Evolutionary conservation across 1,139 yeast genomes (phyloP).

Genomic region (Pneumocystis carinii): DNA sequence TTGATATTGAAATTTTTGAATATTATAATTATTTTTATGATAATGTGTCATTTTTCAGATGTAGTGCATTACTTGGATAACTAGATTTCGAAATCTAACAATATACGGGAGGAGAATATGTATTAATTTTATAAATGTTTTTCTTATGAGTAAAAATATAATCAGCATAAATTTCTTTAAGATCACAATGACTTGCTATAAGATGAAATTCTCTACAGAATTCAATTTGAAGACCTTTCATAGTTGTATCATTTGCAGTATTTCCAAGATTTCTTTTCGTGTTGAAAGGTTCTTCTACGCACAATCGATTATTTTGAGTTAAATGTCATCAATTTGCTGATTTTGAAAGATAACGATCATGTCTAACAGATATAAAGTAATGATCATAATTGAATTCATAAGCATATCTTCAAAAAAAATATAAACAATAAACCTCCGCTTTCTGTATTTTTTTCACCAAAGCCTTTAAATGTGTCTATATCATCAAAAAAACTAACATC

Average conservation of each 20-base stretch:
- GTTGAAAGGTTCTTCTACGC: constrained; percentile 19
- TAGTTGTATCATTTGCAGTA: constrained; percentile 18
- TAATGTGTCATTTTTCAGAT: not conserved
- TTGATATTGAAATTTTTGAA: not conserved
- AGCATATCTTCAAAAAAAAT: constrained; percentile 18
- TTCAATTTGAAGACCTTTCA: constrained; percentile 18
- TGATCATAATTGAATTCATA: constrained; percentile 16
- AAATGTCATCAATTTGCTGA: constrained; percentile 17
- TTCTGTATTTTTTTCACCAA: constrained; percentile 15
- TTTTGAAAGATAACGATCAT: constrained; percentile 16
- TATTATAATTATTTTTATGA: not conserved
- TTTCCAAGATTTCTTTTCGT: constrained; percentile 18
- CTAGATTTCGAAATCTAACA: constrained; percentile 1
- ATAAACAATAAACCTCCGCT: constrained; percentile 16
- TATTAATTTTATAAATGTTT: not conserved
- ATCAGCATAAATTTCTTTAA: not conserved
- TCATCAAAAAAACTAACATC: constrained; percentile 18
- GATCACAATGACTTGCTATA: constrained; percentile 6
- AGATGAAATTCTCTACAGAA: constrained; percentile 16
- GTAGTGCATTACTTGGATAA: not conserved
- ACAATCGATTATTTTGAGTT: constrained; percentile 17
- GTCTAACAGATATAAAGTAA: constrained; percentile 17
- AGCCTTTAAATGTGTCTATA: constrained; percentile 13
- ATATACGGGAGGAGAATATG: not conserved
- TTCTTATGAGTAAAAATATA: not conserved